Evolutionary conservation across 371 early-diverging fungal species (phyloP), one percentile per base, ranked within the genome.

Genomic region (Thermomucor indicae-seudaticae): DNA sequence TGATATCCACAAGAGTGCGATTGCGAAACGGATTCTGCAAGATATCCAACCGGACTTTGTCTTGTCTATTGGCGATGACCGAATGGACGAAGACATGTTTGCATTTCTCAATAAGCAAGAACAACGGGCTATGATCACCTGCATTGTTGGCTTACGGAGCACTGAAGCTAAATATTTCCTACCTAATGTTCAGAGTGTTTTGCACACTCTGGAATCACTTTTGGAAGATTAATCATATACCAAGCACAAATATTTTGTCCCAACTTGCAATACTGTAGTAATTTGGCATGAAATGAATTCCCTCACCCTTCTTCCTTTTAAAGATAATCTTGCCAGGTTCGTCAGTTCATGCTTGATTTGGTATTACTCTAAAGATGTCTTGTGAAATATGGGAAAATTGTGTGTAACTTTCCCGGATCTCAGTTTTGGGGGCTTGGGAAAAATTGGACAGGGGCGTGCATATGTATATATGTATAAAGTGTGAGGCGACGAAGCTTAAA

Each of bases 51-150:
- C 72, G 1, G 89, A 90, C 47, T 87, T 89, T 59, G 72, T 89
- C 12, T 60, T 92, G 11, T 67, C 81, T n/a, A 67, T 89, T 34
- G 91, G 93, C 8, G 88, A 90, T 50, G 91, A 91, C 57, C 77
- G 90, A 10, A 74, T 89, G 8, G 91, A 91, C 43, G 93, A 93
- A 67, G 87, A 84, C 44, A 84, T 91, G 88, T 93, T 93, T 70
- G 75, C 72, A 32, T 83, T 75, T 43, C 64, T 88, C 16, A 78
- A 82, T 45, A 79, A 79, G 32, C 64, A 76, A 31, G 57, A 62
- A 25, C 46, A 47, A 12, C 38, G 46, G 7, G 55, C 63, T 29
- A 70, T 71, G 1, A 61, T 81, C 20, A 83, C 81, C 16, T 81
- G 82, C 52, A 78, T 78, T 1, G 81, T 81, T 6, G 84, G 84